phyloP scores from a whole-genome alignment of 192 early-diverging fungal species.

The Martensiomyces pterosporus region DNA sequence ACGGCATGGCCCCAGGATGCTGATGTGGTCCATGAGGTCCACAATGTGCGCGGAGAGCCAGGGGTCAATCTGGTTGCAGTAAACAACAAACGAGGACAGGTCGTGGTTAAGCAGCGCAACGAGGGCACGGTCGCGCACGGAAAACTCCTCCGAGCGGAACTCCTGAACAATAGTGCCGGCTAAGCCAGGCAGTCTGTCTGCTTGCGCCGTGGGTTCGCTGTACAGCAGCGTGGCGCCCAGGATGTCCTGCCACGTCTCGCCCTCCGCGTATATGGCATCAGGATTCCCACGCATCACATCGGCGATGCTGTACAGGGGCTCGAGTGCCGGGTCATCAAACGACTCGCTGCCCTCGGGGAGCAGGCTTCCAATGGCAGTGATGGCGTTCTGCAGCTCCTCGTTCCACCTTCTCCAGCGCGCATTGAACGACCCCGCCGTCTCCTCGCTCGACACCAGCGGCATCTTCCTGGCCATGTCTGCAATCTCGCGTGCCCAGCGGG shows the following conservation, averaged over 20 bases:
- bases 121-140: slow-evolving; percentile 26
- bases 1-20: slow-evolving; percentile 50
- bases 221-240: slow-evolving; percentile 53
- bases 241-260: slow-evolving; percentile 52
- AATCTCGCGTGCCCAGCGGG: slow-evolving; percentile 27
- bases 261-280: slow-evolving; percentile 32
- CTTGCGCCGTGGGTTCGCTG: slow-evolving; percentile 47
- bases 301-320: slow-evolving; percentile 10
- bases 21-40: slow-evolving; percentile 56
- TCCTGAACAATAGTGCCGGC: slow-evolving; percentile 12
- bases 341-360: neutral
- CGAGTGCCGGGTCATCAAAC: slow-evolving; percentile 9
- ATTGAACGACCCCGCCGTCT: slow-evolving; percentile 31
- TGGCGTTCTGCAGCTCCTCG: slow-evolving; percentile 12
- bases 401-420: slow-evolving; percentile 38
- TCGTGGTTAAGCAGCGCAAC: slow-evolving; percentile 43
- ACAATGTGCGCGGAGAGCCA: slow-evolving; percentile 63
- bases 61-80: slow-evolving; percentile 40
- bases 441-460: slow-evolving; percentile 39
- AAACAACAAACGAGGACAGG: slow-evolving; percentile 48
- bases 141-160: slow-evolving; percentile 30
- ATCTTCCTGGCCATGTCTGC: slow-evolving; percentile 17
- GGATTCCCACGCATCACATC: slow-evolving; percentile 40
- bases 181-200: slow-evolving; percentile 25
- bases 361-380: slow-evolving; percentile 16